Evolutionary conservation across 2,329 filamentous ascomycete genomes (phyloP).

Genomic region (Fonsecaea pedrosoi): DNA sequence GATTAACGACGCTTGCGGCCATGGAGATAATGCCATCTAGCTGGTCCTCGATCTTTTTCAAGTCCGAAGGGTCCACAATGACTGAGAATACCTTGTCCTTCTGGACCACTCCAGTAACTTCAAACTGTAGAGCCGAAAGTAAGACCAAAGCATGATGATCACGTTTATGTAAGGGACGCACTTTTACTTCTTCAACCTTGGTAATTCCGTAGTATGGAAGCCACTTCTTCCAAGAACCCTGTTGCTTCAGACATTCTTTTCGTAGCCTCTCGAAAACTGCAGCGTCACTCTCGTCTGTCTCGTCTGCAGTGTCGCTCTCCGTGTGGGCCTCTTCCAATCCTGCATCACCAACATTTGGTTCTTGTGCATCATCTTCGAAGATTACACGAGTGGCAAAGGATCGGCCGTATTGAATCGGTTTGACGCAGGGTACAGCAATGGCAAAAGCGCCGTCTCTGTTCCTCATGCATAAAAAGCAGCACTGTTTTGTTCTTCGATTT

Average conservation of each 20-base stretch:
- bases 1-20: not conserved
- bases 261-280: conserved; percentile 3
- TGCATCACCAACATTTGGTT: not conserved
- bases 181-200: conserved; percentile 10
- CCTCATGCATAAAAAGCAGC: conserved; percentile 11
- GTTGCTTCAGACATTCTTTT: not conserved
- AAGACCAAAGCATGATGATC: not conserved
- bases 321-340: not conserved
- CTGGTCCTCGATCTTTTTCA: not conserved
- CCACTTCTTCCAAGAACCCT: conserved; percentile 14
- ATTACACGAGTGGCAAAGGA: too few relatives aligned
- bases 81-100: not conserved
- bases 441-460: conserved; percentile 1
- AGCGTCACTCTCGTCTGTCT: not conserved
- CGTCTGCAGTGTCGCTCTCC: too few relatives aligned
- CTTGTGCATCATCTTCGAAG: not conserved
- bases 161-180: not conserved
- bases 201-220: conserved; percentile 14
- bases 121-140: conserved; percentile 1
- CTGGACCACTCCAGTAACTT: conserved; percentile 1
- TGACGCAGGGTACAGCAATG: conserved; percentile 8
- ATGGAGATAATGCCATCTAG: not conserved
- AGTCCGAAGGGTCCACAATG: not conserved
- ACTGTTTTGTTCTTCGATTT: not conserved
- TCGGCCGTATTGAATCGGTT: not conserved